These are phyloP conservation scores for Gossypium lobatum DNA, from an alignment of 441 rosid species.

Conservation along the genomic window DNA sequence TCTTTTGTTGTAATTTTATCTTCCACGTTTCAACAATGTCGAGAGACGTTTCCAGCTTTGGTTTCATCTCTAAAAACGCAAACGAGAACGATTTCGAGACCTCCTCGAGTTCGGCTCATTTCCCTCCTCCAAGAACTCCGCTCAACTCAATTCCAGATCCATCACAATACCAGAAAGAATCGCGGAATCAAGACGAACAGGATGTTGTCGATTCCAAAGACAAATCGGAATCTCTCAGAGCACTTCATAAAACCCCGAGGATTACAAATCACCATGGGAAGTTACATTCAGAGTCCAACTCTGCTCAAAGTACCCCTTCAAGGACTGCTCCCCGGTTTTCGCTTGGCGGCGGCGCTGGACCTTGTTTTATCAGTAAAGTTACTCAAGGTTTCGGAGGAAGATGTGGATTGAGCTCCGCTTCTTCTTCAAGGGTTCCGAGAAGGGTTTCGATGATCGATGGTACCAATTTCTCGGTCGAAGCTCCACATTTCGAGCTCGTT, in stretches of 20 bases:
- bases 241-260: slow-evolving; percentile 39
- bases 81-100: slow-evolving; percentile 62
- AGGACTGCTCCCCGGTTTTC: slow-evolving; percentile 58
- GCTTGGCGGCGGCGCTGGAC: slow-evolving; percentile 32
- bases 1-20: neutral
- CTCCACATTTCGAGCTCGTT: slow-evolving; percentile 60
- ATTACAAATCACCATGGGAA: slow-evolving; percentile 39
- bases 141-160: slow-evolving; percentile 78
- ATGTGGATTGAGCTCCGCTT: slow-evolving; percentile 40
- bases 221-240: slow-evolving; percentile 28
- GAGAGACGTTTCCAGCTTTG: slow-evolving; percentile 27
- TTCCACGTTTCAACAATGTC: slow-evolving; percentile 30
- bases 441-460: slow-evolving; percentile 34
- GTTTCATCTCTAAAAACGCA: slow-evolving; percentile 27
- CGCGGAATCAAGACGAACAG: slow-evolving; percentile 17
- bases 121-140: slow-evolving; percentile 75
- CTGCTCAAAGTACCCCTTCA: slow-evolving; percentile 71
- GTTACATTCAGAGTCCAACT: slow-evolving; percentile 56
- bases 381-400: slow-evolving; percentile 36
- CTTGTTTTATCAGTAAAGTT: slow-evolving; percentile 31
- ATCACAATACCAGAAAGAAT: slow-evolving; percentile 41
- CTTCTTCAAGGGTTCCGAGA: slow-evolving; percentile 46
- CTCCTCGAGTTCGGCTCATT: slow-evolving; percentile 28
- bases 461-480: slow-evolving; percentile 32
- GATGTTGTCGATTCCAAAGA: slow-evolving; percentile 33